A percentile compares a stretch with the other conserved stretches of the same genome.
phyloP scores from a whole-genome alignment of 176 grass and related monocot genomes.

The bread wheat (Triticum aestivum) region IWGSC_CS_RefSeq_v2.1 NC_057804.1:600334447-600334946 shows the following conservation, averaged over 20 bases:
- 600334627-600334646: constrained; percentile 28
- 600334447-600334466: neutral
- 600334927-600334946: constrained; percentile 4
- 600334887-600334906: constrained; percentile 45
- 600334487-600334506: constrained; percentile 56
- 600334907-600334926: constrained; percentile 16
- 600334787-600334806: constrained; percentile 68
- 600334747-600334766: constrained; percentile 57
- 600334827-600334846: constrained; percentile 70
- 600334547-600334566: constrained; percentile 44
- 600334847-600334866: constrained; percentile 44
- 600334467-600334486: constrained; percentile 24
- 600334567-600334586: constrained; percentile 66
- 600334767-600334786: constrained; percentile 37
- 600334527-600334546: constrained; percentile 45
- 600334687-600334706: constrained; percentile 56
- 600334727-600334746: constrained; percentile 81
- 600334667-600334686: constrained; percentile 15
- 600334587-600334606: constrained; percentile 82
- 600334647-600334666: constrained; percentile 18
- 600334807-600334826: constrained; percentile 57
- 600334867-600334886: constrained; percentile 27
- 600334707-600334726: constrained; percentile 62
- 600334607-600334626: constrained; percentile 34
- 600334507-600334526: constrained; percentile 67